Conservation (phyloP, 371 early-diverging fungal species). For the Mucor racemosus region DNA sequence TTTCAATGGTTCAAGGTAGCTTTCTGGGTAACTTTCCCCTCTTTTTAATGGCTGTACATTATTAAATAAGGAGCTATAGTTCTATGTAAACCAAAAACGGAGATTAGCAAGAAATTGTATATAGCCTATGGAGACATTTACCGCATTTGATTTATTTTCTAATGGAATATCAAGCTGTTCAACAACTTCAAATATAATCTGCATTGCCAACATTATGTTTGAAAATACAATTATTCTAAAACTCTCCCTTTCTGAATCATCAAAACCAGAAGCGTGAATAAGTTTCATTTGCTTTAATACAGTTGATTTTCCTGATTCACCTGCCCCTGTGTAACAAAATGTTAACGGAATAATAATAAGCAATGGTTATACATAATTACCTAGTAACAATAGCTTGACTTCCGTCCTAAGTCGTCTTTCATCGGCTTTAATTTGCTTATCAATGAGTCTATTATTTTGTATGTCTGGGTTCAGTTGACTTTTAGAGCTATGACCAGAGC, state of each 20-base stretch:
- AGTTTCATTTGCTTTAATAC: conserved; percentile 93
- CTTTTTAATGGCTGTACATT: conserved; percentile 45
- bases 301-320: conserved; percentile 92
- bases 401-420: conserved; percentile 72
- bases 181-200: conserved; percentile 65
- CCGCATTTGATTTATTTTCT: conserved; percentile 7
- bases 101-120: neutral
- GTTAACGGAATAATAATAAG: conserved; percentile 4
- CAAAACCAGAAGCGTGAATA: conserved; percentile 89
- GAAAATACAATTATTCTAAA: conserved; percentile 78
- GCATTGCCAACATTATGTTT: conserved; percentile 78
- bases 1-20: conserved; percentile 76
- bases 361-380: conserved; percentile 34
- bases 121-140: neutral
- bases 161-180: conserved; percentile 32
- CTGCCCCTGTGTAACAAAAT: conserved; percentile 70
- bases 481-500: conserved; percentile 1
- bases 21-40: conserved; percentile 66
- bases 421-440: conserved; percentile 78
- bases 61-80: conserved; percentile 32
- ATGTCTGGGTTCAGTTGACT: conserved; percentile 10
- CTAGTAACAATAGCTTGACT: conserved; percentile 87
- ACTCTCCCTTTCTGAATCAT: conserved; percentile 72
- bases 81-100: conserved; percentile 13
- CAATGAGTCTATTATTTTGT: conserved; percentile 72